Evolutionary conservation across 192 early-diverging fungal species (phyloP).

Genomic region (Rhizophagus prolifer): DNA sequence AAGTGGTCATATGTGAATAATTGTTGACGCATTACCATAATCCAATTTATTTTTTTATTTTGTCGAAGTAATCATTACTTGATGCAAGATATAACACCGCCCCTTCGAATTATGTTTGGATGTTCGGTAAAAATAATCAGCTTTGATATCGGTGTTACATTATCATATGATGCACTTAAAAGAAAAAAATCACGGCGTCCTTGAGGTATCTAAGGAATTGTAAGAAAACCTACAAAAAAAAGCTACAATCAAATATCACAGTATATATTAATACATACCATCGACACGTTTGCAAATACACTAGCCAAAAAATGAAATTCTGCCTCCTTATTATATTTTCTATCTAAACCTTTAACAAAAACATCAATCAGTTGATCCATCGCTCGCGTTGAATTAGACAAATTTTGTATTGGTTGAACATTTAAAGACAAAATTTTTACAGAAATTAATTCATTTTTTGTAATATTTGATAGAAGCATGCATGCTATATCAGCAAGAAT

Average conservation of each 20-base stretch:
- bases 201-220: conserved; percentile 42
- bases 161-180: conserved; percentile 60
- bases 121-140: conserved; percentile 87
- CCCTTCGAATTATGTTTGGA: conserved; percentile 79
- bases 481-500: conserved; percentile 80
- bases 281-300: conserved; percentile 88
- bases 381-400: conserved; percentile 44
- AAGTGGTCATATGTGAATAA: neutral
- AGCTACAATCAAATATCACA: neutral
- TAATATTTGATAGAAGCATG: conserved; percentile 91
- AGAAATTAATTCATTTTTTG: conserved; percentile 65
- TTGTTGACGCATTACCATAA: neutral
- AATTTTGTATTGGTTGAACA: conserved; percentile 36
- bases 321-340: conserved; percentile 76
- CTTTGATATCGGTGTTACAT: conserved; percentile 74
- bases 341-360: conserved; percentile 81
- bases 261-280: conserved; percentile 33
- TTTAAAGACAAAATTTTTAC: conserved; percentile 52
- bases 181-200: conserved; percentile 77
- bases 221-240: neutral
- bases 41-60: neutral
- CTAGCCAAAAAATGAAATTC: conserved; percentile 84
- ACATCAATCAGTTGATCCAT: conserved; percentile 88
- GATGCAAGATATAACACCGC: conserved; percentile 80
- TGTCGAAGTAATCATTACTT: conserved; percentile 58